Evolutionary conservation across 75 land plant species (phyloP).

Genomic region (Larix kaempferi): DNA sequence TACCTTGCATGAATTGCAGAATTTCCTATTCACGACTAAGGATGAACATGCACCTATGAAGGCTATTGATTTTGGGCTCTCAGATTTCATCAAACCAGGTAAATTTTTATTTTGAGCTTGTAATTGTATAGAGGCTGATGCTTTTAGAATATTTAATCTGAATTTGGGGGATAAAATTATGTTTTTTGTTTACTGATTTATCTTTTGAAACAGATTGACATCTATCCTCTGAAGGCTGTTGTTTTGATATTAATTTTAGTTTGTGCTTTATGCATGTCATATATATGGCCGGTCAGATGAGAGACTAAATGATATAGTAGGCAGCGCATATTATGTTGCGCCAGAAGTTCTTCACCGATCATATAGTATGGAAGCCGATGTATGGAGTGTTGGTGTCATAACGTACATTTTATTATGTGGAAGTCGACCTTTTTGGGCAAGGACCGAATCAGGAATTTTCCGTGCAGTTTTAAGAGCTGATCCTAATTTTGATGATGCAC

Average conservation of each 20-base stretch:
- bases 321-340: slow-evolving; percentile 61
- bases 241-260: background rate
- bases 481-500: slow-evolving; percentile 64
- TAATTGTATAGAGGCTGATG: background rate
- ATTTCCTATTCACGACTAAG: slow-evolving; percentile 39
- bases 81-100: slow-evolving; percentile 48
- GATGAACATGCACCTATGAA: slow-evolving; percentile 50
- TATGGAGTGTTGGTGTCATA: slow-evolving; percentile 63
- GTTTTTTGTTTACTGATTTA: background rate
- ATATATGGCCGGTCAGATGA: slow-evolving; percentile 38
- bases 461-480: slow-evolving; percentile 61
- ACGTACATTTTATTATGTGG: slow-evolving; percentile 59
- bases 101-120: background rate
- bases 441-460: slow-evolving; percentile 48
- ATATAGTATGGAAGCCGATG: slow-evolving; percentile 58
- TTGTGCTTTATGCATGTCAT: slow-evolving; percentile 1
- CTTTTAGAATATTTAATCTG: background rate
- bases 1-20: slow-evolving; percentile 10
- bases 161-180: background rate
- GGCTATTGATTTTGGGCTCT: slow-evolving; percentile 50
- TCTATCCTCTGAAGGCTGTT: background rate
- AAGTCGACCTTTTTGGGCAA: slow-evolving; percentile 61
- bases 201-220: background rate
- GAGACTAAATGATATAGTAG: slow-evolving; percentile 58
- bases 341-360: slow-evolving; percentile 60